phyloP scores from a whole-genome alignment of 441 rosid genomes.

The Adansonia rubrostipa region DNA sequence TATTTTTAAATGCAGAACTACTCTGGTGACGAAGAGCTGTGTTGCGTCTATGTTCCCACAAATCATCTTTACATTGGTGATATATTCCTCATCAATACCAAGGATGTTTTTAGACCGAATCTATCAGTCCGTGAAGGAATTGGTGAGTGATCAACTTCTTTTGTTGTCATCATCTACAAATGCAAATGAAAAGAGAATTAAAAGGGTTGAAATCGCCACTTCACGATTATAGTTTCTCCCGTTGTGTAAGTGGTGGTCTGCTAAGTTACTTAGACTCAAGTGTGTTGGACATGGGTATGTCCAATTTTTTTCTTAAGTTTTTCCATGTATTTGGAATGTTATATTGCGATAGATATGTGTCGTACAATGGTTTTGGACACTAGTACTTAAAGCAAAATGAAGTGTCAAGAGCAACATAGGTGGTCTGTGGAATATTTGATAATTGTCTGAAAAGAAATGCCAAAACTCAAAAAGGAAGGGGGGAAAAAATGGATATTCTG shows the following conservation, averaged over 20 bases:
- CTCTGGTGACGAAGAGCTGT: constrained; percentile 89
- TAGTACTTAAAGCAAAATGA: not conserved
- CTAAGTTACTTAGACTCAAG: not conserved
- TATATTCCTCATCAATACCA: constrained; percentile 77
- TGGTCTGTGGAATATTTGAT: not conserved
- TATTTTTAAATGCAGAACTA: constrained; percentile 59
- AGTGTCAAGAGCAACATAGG: not conserved
- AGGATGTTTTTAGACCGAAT: constrained; percentile 93
- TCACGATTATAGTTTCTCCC: not conserved
- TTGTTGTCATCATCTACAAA: not conserved
- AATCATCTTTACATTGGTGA: constrained; percentile 97
- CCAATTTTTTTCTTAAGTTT: not conserved
- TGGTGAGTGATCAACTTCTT: constrained; percentile 53
- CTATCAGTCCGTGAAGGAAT: constrained; percentile 98
- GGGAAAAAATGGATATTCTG: not conserved
- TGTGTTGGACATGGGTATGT: not conserved
- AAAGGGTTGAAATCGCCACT: not conserved
- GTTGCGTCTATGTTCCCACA: constrained; percentile 96
- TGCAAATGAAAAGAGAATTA: not conserved
- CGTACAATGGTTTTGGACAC: too few species aligned
- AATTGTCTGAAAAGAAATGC: not conserved
- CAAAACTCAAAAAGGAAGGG: not conserved
- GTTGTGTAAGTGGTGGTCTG: not conserved
- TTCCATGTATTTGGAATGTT: not conserved
- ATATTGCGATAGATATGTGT: too few species aligned